phyloP scores from a whole-genome alignment of 345 rosid genomes.

The Pugionium cornutum region DNA sequence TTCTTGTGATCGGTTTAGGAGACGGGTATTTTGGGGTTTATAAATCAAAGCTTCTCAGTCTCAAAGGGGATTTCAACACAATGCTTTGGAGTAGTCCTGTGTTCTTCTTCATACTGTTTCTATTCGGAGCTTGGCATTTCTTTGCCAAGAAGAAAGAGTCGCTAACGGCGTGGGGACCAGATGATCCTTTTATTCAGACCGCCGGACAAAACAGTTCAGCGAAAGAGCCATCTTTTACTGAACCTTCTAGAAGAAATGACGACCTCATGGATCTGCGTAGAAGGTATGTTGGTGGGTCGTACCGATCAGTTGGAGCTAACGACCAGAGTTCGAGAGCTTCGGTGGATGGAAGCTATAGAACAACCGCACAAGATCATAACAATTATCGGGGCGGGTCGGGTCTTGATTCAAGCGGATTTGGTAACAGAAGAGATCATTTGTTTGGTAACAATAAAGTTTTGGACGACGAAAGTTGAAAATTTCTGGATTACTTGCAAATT shows the following conservation, averaged over 20 bases:
- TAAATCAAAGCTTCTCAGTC: conserved; percentile 65
- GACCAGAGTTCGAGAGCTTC: conserved; percentile 60
- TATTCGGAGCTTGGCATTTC: conserved; percentile 92
- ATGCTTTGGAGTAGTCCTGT: conserved; percentile 91
- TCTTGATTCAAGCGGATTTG: conserved; percentile 61
- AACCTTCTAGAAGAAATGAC: conserved; percentile 62
- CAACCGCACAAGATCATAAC: conserved; percentile 53
- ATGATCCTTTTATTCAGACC: conserved; percentile 72
- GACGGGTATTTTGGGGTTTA: conserved; percentile 75
- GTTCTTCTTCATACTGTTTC: conserved; percentile 71
- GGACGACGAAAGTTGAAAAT: conserved; percentile 52
- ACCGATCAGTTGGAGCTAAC: conserved; percentile 49
- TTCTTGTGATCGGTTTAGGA: conserved; percentile 76
- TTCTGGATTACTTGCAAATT: conserved; percentile 18
- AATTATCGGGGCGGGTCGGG: conserved; percentile 57
- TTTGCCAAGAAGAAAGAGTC: conserved; percentile 97
- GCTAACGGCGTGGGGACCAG: conserved; percentile 86
- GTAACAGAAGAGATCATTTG: conserved; percentile 67
- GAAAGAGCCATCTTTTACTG: conserved; percentile 57
- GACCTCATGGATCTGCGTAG: conserved; percentile 69
- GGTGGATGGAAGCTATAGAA: conserved; percentile 58
- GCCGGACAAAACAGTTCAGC: conserved; percentile 49
- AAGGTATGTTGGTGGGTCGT: conserved; percentile 55
- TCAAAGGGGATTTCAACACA: conserved; percentile 65
- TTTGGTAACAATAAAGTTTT: conserved; percentile 58